phyloP scores from a whole-genome alignment of 2,329 filamentous ascomycete species.

The Metarhizium anisopliae region DNA sequence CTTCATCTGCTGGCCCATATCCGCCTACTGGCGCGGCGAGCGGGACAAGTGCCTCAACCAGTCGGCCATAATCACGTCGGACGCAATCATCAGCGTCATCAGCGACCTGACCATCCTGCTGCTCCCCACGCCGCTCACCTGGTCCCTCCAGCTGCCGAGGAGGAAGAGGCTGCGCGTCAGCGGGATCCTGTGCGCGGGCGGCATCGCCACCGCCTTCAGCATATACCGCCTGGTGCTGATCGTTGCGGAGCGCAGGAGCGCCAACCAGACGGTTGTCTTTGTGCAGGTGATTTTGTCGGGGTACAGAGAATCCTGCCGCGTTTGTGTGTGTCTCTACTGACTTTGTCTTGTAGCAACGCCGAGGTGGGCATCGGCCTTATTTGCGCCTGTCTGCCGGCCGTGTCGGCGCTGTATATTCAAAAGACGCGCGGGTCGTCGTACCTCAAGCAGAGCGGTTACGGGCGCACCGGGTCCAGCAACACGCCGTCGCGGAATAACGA shows the following conservation, averaged over 20 bases:
- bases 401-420: constrained; percentile 14
- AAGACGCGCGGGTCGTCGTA: constrained; percentile 13
- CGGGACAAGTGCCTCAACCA: constrained; percentile 26
- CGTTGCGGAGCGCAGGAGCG: constrained; percentile 13
- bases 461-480: background rate
- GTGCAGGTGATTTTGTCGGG: constrained; percentile 16
- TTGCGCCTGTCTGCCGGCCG: constrained; percentile 21
- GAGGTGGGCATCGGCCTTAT: constrained; percentile 22
- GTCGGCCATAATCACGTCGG: constrained; percentile 19
- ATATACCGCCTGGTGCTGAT: constrained; percentile 20
- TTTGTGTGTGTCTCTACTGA: background rate
- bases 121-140: constrained; percentile 21
- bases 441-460: constrained; percentile 12
- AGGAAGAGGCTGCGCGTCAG: constrained; percentile 20
- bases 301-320: constrained; percentile 6
- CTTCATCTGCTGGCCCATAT: constrained; percentile 30
- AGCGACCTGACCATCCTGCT: constrained; percentile 22
- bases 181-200: constrained; percentile 21
- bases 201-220: constrained; percentile 22
- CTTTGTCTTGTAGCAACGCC: constrained; percentile 14
- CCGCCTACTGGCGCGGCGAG: constrained; percentile 28
- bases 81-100: constrained; percentile 21
- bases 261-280: constrained; percentile 19
- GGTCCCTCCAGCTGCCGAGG: constrained; percentile 20
- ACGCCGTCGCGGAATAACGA: constrained; percentile 11